phyloP scores from a whole-genome alignment of 1,284 basidiomycete genomes.

The Gymnopus androsaceus region DNA sequence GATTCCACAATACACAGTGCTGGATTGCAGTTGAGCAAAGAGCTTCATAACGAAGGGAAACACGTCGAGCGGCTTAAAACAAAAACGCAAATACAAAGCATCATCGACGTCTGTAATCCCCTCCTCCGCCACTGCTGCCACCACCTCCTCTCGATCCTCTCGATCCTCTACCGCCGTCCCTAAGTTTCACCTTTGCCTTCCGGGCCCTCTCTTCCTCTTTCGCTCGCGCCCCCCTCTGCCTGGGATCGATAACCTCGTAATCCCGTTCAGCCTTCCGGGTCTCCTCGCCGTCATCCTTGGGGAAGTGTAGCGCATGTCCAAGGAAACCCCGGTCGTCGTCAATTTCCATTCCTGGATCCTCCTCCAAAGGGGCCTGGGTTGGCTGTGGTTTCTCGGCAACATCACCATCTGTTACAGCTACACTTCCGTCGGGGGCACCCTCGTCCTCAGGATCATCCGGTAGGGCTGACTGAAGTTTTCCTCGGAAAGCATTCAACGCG shows the following conservation, averaged over 20 bases:
- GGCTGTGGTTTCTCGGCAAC: constrained; percentile 23
- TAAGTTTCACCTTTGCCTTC: constrained; percentile 33
- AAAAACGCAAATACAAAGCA: too few species aligned
- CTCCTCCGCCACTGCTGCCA: not conserved
- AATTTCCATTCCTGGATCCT: constrained; percentile 70
- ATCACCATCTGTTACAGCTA: constrained; percentile 3
- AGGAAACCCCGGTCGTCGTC: constrained; percentile 84
- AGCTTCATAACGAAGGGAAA: too few species aligned
- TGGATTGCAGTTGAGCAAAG: too few species aligned
- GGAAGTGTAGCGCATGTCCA: constrained; percentile 74
- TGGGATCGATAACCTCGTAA: constrained; percentile 86
- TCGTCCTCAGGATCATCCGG: constrained; percentile 37
- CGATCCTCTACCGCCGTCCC: constrained; percentile 8
- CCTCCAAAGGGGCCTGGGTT: constrained; percentile 31
- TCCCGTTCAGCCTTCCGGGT: constrained; percentile 82
- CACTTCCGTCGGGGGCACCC: constrained; percentile 31
- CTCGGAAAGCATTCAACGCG: constrained; percentile 72
- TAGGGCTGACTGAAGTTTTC: constrained; percentile 57
- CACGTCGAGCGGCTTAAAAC: too few species aligned
- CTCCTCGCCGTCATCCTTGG: constrained; percentile 78
- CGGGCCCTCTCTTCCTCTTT: constrained; percentile 73
- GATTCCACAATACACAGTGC: too few species aligned
- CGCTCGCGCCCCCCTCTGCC: constrained; percentile 67
- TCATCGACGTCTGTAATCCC: not conserved
- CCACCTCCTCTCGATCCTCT: not conserved